Base-by-base conservation (phyloP, 148 eudicot genomes). In the Selenicereus undatus region DNA sequence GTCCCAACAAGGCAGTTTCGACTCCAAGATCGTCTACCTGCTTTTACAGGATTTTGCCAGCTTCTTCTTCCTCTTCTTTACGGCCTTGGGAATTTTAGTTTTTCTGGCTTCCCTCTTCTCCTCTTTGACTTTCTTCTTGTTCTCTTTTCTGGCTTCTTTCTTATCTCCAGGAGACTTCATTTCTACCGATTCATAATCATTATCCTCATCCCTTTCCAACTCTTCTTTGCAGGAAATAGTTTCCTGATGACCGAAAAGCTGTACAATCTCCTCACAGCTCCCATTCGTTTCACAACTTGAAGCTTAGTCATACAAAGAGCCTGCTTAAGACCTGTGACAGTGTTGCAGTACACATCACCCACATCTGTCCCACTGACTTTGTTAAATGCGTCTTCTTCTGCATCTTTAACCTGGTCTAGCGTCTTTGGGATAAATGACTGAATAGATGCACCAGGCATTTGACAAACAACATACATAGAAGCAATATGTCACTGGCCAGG, bases 81-180 rank as follows among this genome's bases (percentile, higher is more conserved):
- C 80, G 8, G 97, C 95, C 85, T 95, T 93, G 0, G 97, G 95
- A 32, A 89, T 82, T 84, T 95, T 95, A 36, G 80, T 91, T 87
- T 95, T 93, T 56, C 99, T 87, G 16, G 95, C 86, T 79, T 95
- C 97, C 82, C 97, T 90, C 87, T 95, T 91, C 88, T 92, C 97
- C 86, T 95, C 98, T 87, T 93, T 95, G 1, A 93, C 99, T 76
- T 95, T 93, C 90, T 92, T 95, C 91, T 95, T 95, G 86, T 95
- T 91, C 82, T 91, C 94, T 81, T 93, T 95, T 81, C 97, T 87
- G 5, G 95, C 97, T 3, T 93, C 93, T 84, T 88, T 92, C 70
- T 75, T 90, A 13, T 93, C 93, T 20, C 26, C 83, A 20, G 93
- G 94, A n/a, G n/a, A n/a, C n/a, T n/a, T n/a, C n/a, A n/a, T n/a